Base-by-base conservation (phyloP, 495 filamentous ascomycete species). In the Bacidia gigantensis region DNA sequence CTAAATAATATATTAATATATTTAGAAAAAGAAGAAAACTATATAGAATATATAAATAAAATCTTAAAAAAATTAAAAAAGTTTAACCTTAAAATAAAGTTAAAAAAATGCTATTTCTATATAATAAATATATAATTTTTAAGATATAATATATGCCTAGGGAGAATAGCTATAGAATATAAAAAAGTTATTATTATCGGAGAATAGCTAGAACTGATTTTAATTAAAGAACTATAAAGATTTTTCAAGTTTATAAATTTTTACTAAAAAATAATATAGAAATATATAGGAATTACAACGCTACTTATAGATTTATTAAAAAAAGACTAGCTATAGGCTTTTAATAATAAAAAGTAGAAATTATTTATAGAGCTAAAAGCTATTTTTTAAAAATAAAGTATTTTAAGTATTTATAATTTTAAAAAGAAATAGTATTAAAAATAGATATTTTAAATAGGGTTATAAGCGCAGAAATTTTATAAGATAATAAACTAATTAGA, bases 261-360 rank as follows among this genome's bases (percentile, higher is more conserved):
- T n/a, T n/a, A n/a, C n/a, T n/a, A n/a, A n/a, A n/a, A n/a, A n/a
- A n/a, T n/a, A n/a, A n/a, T n/a, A n/a, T n/a, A n/a, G n/a, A n/a
- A n/a, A n/a, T n/a, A n/a, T n/a, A n/a, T n/a, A n/a, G n/a, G n/a
- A n/a, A n/a, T n/a, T n/a, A n/a, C n/a, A n/a, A n/a, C n/a, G n/a
- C n/a, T n/a, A n/a, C n/a, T n/a, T n/a, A n/a, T 49, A 49, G 24
- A 49, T 32, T n/a, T 29, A 49, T 29, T 26, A n/a, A 46, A 39
- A n/a, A 10, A 10, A 10, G n/a, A 39, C 10, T 39, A 39, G 10
- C n/a, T 39, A 39, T 10, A 39, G n/a, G n/a, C 10, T 11, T 11
- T n/a, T 46, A 46, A 11, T 10, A 10, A 11, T 10, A n/a, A 20
- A 10, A 10, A 10, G 9, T 46, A 46, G 18, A 46, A n/a, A n/a